These are phyloP conservation scores for Penicillium sp. DNA, from an alignment of 2,329 filamentous ascomycete species.

Conservation along the genomic window DNA sequence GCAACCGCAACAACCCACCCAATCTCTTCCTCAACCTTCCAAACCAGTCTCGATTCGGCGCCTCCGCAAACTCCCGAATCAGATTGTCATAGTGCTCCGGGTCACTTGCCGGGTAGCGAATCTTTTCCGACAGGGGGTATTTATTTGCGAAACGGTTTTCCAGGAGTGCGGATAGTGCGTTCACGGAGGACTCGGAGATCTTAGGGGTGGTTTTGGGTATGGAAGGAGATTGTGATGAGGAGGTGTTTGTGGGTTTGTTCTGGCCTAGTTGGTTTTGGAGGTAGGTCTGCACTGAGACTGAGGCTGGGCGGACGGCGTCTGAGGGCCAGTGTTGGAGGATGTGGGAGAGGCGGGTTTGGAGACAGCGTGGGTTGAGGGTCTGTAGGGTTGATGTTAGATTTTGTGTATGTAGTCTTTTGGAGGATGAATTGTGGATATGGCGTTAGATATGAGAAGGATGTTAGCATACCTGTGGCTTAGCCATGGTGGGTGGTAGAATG, in stretches of 20 bases:
- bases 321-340: slow-evolving; percentile 53
- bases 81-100: slow-evolving; percentile 60
- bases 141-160: slow-evolving; percentile 62
- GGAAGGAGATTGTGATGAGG: slow-evolving; percentile 18
- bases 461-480: slow-evolving; percentile 38
- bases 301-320: slow-evolving; percentile 52
- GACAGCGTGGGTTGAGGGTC: slow-evolving; percentile 37
- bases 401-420: not conserved
- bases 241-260: slow-evolving; percentile 5
- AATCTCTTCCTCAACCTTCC: slow-evolving; percentile 54
- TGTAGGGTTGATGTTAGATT: slow-evolving; percentile 18
- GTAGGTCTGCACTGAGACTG: slow-evolving; percentile 53
- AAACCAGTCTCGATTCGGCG: slow-evolving; percentile 57
- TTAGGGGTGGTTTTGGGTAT: slow-evolving; percentile 24
- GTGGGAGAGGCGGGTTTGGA: slow-evolving; percentile 47
- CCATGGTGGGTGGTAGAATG: slow-evolving; percentile 28
- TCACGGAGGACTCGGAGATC: slow-evolving; percentile 52
- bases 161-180: slow-evolving; percentile 65
- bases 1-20: slow-evolving; percentile 55
- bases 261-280: slow-evolving; percentile 42
- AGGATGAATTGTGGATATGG: slow-evolving; percentile 1
- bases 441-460: not conserved
- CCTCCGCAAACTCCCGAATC: slow-evolving; percentile 60
- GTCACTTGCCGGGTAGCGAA: slow-evolving; percentile 58
- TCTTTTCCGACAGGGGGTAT: slow-evolving; percentile 54